Percentiles rank a stretch among this genome's conserved stretches.
These are phyloP conservation scores for Umbelopsis ramanniana DNA, from an alignment of 192 early-diverging fungal genomes.

Conservation along the genomic window DNA sequence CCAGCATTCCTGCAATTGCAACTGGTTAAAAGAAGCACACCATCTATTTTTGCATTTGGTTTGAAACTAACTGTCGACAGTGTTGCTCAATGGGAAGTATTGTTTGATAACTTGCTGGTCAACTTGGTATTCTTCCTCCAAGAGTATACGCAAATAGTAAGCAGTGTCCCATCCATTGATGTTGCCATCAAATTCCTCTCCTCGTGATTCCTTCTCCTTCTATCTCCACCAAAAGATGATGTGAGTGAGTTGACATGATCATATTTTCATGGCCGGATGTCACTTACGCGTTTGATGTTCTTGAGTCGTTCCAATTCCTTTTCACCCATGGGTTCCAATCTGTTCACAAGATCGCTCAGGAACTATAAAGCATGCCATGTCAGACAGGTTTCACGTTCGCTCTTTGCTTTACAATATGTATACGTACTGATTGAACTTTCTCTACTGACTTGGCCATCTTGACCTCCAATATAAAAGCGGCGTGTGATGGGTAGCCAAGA, in stretches of 20 bases:
- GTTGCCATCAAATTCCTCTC: slow-evolving; percentile 60
- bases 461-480: slow-evolving; percentile 72
- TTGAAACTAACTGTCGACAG: slow-evolving; percentile 23
- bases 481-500: slow-evolving; percentile 75
- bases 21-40: not conserved
- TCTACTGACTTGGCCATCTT: slow-evolving; percentile 82
- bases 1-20: slow-evolving; percentile 61
- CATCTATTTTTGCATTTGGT: not conserved
- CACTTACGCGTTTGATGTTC: slow-evolving; percentile 61
- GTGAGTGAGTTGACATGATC: not conserved
- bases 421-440: slow-evolving; percentile 50
- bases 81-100: slow-evolving; percentile 66
- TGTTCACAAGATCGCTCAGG: slow-evolving; percentile 61
- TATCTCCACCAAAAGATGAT: not conserved
- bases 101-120: slow-evolving; percentile 80
- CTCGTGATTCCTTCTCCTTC: slow-evolving; percentile 32
- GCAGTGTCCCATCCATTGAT: slow-evolving; percentile 75
- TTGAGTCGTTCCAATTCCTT: slow-evolving; percentile 64
- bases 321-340: slow-evolving; percentile 60
- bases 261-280: not conserved
- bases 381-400: not conserved
- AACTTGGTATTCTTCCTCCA: slow-evolving; percentile 76
- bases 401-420: not conserved
- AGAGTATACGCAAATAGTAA: slow-evolving; percentile 74
- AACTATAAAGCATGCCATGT: slow-evolving; percentile 45